Evolutionary conservation across 768 basidiomycete genomes (phyloP), one percentile per base, ranked within the genome.

Genomic region (Mycena haematopus): DNA sequence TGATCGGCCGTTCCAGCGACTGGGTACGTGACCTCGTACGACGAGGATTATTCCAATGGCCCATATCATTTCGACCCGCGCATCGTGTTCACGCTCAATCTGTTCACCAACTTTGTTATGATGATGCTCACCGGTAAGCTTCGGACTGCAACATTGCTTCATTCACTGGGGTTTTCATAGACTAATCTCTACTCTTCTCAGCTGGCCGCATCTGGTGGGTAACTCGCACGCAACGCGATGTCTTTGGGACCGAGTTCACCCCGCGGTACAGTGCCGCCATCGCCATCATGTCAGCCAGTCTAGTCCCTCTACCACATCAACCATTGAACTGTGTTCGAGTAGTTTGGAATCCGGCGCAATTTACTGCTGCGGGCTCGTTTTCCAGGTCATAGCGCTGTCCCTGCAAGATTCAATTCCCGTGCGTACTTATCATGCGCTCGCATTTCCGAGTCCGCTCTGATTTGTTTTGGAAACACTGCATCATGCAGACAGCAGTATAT

Each of bases 321-420:
- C 10, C 8, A 24, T 27, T 49, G 2, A 33, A 35, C n/a, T 42
- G 6, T 8, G 49, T 19, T n/a, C 9, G 9, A 8, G 4, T 38
- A 64, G 62, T 6, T 29, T 59, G 45, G 62, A 64, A 19, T 64
- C 62, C n/a, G 62, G 62, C 35, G 62, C 53, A 10, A 58, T 64
- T 8, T 64, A 64, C 40, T 64, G 62, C 31, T 27, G 24, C 24
- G 62, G 62, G 13, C 44, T 64, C 15, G 19, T 64, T 17, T 56
- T 64, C 33, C 57, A 64, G 19, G 52, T 64, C 36, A 38, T 59
- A 17, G 52, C 46, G 5, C 47, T 64, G 1, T 40, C 57, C 2
- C 19, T 64, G 3, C 62, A 64, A 19, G 13, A 29, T n/a, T 54
- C 46, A 8, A 8, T 14, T 6, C 9, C 33, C n/a, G 46, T 63